Percentiles rank a stretch among this genome's conserved stretches.
These are phyloP conservation scores for Jamesozyma gamospora DNA, from an alignment of 805 yeast genomes.

Conservation along the genomic window DNA sequence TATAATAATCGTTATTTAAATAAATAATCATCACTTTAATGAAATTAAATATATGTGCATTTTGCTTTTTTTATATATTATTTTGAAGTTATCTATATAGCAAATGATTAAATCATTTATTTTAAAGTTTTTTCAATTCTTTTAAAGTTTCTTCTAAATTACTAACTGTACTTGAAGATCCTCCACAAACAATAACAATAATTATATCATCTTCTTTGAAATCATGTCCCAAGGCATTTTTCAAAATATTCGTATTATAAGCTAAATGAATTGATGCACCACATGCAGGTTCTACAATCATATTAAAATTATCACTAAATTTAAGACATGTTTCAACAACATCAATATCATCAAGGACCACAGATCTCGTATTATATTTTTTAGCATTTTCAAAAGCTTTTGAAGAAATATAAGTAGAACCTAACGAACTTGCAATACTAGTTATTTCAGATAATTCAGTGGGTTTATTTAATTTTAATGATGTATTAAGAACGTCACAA, in stretches of 20 bases:
- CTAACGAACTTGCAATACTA: constrained; percentile 55
- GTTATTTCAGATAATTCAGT: constrained; percentile 37
- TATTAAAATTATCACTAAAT: constrained; percentile 42
- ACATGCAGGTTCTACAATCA: constrained; percentile 61
- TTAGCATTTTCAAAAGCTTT: constrained; percentile 38
- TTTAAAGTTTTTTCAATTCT: too few species aligned
- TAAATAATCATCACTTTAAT: too few species aligned
- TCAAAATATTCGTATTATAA: constrained; percentile 26
- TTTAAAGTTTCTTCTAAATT: constrained; percentile 25
- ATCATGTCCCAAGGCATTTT: constrained; percentile 8
- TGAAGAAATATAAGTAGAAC: constrained; percentile 47
- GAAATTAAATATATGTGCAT: too few species aligned
- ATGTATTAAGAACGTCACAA: constrained; percentile 46
- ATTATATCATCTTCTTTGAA: constrained; percentile 34
- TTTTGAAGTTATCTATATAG: too few species aligned
- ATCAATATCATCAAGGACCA: constrained; percentile 43
- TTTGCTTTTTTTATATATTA: too few species aligned
- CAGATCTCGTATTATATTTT: constrained; percentile 33
- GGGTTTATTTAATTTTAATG: constrained; percentile 38
- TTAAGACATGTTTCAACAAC: constrained; percentile 46
- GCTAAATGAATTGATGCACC: constrained; percentile 55
- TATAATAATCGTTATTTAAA: too few species aligned
- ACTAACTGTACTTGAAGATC: constrained; percentile 30
- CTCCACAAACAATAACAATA: constrained; percentile 53
- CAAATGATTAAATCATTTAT: too few species aligned